Evolutionary conservation across 805 yeast species (phyloP).

Genomic region (Yarrowia sp.): DNA sequence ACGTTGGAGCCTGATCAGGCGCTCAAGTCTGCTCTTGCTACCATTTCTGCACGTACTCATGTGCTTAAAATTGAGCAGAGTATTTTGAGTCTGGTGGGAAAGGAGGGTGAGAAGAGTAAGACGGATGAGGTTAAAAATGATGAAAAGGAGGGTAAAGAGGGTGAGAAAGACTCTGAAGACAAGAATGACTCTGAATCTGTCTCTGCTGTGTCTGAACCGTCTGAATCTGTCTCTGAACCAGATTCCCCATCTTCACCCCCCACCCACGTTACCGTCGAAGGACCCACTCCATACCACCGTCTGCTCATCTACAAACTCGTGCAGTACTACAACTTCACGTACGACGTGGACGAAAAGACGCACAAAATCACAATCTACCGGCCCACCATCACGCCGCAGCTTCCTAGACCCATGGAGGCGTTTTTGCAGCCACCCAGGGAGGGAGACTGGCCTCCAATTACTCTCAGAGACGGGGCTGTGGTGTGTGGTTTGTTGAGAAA

Average conservation of each 20-base stretch:
- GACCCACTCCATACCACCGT: conserved; percentile 12
- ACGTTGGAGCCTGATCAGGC: conserved; percentile 15
- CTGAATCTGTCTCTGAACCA: too few relatives aligned
- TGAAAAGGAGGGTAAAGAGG: not conserved
- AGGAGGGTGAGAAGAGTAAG: not conserved
- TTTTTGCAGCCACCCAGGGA: conserved; percentile 10
- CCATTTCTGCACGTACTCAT: not conserved
- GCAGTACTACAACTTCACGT: conserved; percentile 23
- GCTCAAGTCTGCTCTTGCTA: not conserved
- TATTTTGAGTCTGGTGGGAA: not conserved
- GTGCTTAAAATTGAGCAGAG: conserved; percentile 20
- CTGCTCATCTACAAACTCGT: conserved; percentile 23
- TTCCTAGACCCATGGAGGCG: conserved; percentile 22
- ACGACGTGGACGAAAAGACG: conserved; percentile 22
- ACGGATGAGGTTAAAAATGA: not conserved
- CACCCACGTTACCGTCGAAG: conserved; percentile 2
- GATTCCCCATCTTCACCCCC: not conserved
- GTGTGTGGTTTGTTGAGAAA: conserved; percentile 14
- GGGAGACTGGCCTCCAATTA: conserved; percentile 1
- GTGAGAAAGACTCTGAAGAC: too few relatives aligned
- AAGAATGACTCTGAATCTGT: too few relatives aligned
- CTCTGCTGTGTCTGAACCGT: too few relatives aligned
- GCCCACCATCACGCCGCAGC: not conserved
- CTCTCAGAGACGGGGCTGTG: not conserved
- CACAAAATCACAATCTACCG: conserved; percentile 23